Conservation (phyloP, 306 rosid species). For the Pyrus betulifolia region DNA sequence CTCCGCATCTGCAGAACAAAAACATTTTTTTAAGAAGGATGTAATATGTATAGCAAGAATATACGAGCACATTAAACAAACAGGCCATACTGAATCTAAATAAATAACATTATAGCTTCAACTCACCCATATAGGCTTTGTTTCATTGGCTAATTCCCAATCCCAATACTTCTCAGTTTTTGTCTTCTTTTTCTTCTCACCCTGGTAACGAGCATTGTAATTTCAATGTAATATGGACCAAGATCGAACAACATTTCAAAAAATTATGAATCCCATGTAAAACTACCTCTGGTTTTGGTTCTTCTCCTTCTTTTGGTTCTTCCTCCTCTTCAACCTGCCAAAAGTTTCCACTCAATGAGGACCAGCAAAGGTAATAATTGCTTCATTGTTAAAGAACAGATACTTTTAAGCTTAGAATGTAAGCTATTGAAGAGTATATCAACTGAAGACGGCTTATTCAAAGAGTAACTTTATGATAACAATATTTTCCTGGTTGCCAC, state of each 20-base stretch:
- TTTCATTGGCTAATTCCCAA: conserved; percentile 92
- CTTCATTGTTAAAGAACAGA: not conserved
- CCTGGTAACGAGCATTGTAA: conserved; percentile 38
- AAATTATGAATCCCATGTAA: not conserved
- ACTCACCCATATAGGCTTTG: conserved; percentile 99
- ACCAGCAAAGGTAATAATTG: not conserved
- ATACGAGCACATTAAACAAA: not conserved
- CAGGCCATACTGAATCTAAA: not conserved
- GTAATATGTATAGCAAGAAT: not conserved
- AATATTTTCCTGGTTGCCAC: not conserved
- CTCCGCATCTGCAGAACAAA: conserved; percentile 61
- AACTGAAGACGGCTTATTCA: not conserved
- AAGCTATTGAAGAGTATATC: not conserved
- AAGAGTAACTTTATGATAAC: not conserved
- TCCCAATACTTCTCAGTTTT: conserved; percentile 97
- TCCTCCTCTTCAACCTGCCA: conserved; percentile 97
- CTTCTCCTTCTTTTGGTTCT: conserved; percentile 91
- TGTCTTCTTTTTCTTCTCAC: conserved; percentile 63
- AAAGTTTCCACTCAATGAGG: conserved; percentile 11
- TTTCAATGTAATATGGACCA: not conserved
- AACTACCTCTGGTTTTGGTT: conserved; percentile 64
- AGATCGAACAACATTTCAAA: conserved; percentile 5
- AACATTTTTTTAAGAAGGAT: not conserved
- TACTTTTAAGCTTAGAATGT: not conserved
- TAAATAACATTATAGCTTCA: not conserved